Evolutionary conservation across 768 basidiomycete genomes (phyloP), one percentile per base, ranked within the genome.

Genomic region (Hirschioporus abietinus): DNA sequence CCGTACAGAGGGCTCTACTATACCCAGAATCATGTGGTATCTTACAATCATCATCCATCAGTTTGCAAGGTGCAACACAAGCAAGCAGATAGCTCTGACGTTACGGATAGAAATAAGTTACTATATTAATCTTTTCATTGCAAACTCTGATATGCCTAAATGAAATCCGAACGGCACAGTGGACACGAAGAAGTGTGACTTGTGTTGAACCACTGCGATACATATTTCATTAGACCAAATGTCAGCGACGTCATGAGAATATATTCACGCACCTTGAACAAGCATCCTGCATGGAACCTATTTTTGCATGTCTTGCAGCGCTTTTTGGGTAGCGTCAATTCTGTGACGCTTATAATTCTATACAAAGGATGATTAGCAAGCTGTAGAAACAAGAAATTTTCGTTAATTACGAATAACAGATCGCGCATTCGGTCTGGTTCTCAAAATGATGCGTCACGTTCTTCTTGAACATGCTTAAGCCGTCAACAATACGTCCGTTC

Each of bases 291-390:
- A 74, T 97, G 96, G 84, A 96, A 98, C 58, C 90, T 82, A 75
- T 97, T 97, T 77, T 92, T 93, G 78, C 96, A 97, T 1, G 95
- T 97, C 77, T 86, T 90, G 79, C 96, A 99, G 0, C 93, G 89
- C 72, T 95, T 96, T 71, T 87, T 87, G 0, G 97, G 96, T 17
- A 99, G 80, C 63, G 85, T 88, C 0, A 90, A 89, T 73, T 99
- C 97, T 78, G 88, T 90, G 59, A 94, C 87, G 70, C 90, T 93
- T 73, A 98, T 95, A 69, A 98, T 93, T 4, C 94, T 96, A 62
- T 9, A 68, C 7, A 59, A 52, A 64, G 58, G 12, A 60, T 58
- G 42, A 60, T 59, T 35, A 62, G 64, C 20, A 60, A 24, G 30
- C 68, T 58, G 7, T 35, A 34, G 24, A 10, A 58, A 25, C 63